A percentile compares a stretch with the other conserved stretches of the same genome.
These are phyloP conservation scores for Fusarium ramigenum DNA, from an alignment of 2,329 filamentous ascomycete genomes.

Conservation along the genomic window DNA sequence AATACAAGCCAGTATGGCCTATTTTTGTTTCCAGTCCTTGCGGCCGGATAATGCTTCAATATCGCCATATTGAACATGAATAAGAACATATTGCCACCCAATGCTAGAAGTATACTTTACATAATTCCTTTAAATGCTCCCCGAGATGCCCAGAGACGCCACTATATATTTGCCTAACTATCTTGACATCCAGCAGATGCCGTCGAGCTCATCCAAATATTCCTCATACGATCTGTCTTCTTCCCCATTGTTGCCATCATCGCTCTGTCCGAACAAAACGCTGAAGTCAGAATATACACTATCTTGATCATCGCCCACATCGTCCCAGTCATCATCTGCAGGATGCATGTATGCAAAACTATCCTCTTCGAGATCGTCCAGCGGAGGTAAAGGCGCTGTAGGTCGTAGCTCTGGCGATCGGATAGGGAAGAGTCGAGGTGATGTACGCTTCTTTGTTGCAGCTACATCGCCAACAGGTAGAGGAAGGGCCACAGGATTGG, in stretches of 20 bases:
- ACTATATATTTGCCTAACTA: conserved; percentile 18
- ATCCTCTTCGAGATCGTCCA: conserved; percentile 55
- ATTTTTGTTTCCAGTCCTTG: not conserved
- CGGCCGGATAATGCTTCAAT: not conserved
- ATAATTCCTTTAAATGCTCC: conserved; percentile 1
- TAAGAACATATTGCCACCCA: conserved; percentile 10
- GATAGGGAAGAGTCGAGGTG: conserved; percentile 45
- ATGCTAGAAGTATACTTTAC: conserved; percentile 26
- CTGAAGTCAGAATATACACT: conserved; percentile 66
- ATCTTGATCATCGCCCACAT: conserved; percentile 54
- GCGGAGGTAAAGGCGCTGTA: conserved; percentile 23
- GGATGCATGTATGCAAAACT: conserved; percentile 59
- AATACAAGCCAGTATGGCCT: not conserved
- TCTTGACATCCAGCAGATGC: conserved; percentile 58
- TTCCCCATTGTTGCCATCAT: conserved; percentile 34
- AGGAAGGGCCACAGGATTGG: conserved; percentile 44
- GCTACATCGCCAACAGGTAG: conserved; percentile 41
- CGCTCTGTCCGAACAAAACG: conserved; percentile 56
- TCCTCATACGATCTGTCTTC: conserved; percentile 61
- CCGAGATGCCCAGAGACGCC: conserved; percentile 1
- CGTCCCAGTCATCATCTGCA: conserved; percentile 57
- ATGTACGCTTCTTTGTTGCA: conserved; percentile 42
- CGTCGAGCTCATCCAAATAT: conserved; percentile 65
- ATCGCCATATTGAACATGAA: conserved; percentile 11
- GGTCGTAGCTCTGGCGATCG: conserved; percentile 49